phyloP scores from a whole-genome alignment of 192 early-diverging fungal genomes.

The Geranomyces michiganensis region DNA sequence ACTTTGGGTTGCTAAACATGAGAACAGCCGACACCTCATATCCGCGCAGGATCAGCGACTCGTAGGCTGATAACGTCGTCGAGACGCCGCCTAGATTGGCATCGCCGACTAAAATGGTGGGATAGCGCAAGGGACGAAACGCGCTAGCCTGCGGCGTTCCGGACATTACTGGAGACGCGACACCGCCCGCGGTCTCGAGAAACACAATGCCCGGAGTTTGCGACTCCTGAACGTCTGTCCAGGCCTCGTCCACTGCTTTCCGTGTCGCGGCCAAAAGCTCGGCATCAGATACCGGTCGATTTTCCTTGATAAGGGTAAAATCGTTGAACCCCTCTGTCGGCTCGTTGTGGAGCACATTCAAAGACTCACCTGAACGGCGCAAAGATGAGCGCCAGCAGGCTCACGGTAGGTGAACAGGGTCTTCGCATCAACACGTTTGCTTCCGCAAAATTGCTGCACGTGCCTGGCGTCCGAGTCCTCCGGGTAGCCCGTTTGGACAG shows the following conservation, averaged over 20 bases:
- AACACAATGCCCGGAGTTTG: slow-evolving; percentile 38
- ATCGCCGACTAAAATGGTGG: slow-evolving; percentile 77
- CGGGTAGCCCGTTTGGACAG: slow-evolving; percentile 83
- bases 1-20: slow-evolving; percentile 63
- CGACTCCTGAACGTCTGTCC: neutral
- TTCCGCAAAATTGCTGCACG: slow-evolving; percentile 54
- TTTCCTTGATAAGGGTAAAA: slow-evolving; percentile 36
- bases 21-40: slow-evolving; percentile 71
- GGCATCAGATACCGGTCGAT: slow-evolving; percentile 31
- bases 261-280: slow-evolving; percentile 35
- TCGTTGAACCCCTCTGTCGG: neutral
- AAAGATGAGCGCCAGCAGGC: slow-evolving; percentile 76
- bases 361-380: slow-evolving; percentile 43
- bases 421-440: slow-evolving; percentile 37
- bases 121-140: slow-evolving; percentile 68
- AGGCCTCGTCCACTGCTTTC: slow-evolving; percentile 15
- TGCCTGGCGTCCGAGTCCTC: slow-evolving; percentile 74
- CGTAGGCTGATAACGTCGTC: slow-evolving; percentile 75
- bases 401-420: slow-evolving; percentile 70
- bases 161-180: slow-evolving; percentile 74
- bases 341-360: too few species aligned
- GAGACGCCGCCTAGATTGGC: slow-evolving; percentile 80
- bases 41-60: slow-evolving; percentile 68
- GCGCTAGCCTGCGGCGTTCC: slow-evolving; percentile 71
- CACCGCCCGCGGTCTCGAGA: slow-evolving; percentile 82